Evolutionary conservation across 2,329 filamentous ascomycete genomes (phyloP).

Genomic region (Phoma sp.): DNA sequence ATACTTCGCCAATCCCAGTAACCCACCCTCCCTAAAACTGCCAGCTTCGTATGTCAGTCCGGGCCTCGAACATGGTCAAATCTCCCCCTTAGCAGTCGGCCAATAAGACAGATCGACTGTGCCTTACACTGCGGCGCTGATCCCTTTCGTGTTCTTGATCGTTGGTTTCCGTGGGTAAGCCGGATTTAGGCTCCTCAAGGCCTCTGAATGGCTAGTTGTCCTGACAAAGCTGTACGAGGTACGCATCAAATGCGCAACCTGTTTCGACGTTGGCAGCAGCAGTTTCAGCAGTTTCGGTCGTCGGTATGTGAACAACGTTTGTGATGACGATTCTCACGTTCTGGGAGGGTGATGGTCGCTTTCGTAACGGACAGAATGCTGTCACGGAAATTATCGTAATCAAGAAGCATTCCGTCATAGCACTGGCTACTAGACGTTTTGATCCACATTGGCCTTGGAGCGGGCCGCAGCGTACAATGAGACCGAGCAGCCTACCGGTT

Average conservation of each 20-base stretch:
- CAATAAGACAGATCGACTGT: not conserved
- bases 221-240: not conserved
- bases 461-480: conserved; percentile 18
- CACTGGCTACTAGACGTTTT: conserved; percentile 12
- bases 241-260: not conserved
- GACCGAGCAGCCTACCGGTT: conserved; percentile 15
- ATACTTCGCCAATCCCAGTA: conserved; percentile 14
- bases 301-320: not conserved
- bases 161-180: not conserved
- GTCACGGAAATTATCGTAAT: not conserved
- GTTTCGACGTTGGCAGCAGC: not conserved
- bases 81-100: not conserved
- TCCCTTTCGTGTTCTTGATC: not conserved
- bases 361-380: not conserved
- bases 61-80: not conserved
- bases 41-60: conserved; percentile 1
- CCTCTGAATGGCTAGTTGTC: not conserved
- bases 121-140: not conserved
- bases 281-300: not conserved
- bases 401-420: conserved; percentile 11
- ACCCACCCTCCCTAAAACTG: not conserved
- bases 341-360: not conserved
- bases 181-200: not conserved
- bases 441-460: conserved; percentile 17
- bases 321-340: not conserved